Base-by-base conservation (phyloP, 2,329 filamentous ascomycete species). In the Arthroderma uncinatum region DNA sequence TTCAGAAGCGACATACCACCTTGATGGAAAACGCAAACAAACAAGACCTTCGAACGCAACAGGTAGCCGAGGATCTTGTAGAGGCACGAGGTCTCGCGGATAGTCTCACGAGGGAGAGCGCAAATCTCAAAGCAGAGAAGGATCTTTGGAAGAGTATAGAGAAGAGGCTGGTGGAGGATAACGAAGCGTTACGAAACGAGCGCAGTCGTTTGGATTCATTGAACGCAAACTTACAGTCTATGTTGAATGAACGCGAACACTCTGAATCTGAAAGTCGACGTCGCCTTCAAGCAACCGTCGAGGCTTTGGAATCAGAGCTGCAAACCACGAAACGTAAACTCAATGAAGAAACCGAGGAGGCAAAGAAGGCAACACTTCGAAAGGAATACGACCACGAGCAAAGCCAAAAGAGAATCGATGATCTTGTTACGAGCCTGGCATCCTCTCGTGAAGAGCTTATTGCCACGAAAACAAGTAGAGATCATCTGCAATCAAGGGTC, bases 81-180 rank as follows among this genome's bases (percentile, higher is more conserved):
- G 93, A 96, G 69, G 84, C 87, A 4, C 86, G 85, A 68, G 86
- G 86, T 33, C 74, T 92, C 55, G 78, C 87, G 2, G 92, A 98
- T 66, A 91, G 89, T 66, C 81, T 96, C 71, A 86, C 90, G 55
- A 90, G 89, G 62, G 93, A 98, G 69, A 89, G 85, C 56, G 85
- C 90, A 14, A 96, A 97, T 66, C 80, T 96, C 34, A 95, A 95
- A 70, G 91, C 92, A 0, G 92, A 97, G 71, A 95, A 95, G 74
- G 87, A 89, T 37, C 78, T 98, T 8, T 95, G 88, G 87, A 95
- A 93, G 74, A 89, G 86, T 57, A 95, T 96, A 34, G 91, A 97
- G 68, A 85, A 87, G 61, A 84, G 94, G 55, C 78, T 97, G 44
- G 86, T 82, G 61, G 89, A 93, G 65, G 91, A 97, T 67, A 95